Percentiles rank a stretch among this genome's conserved stretches.
phyloP scores from a whole-genome alignment of 257 asterid species.

The Voacanga thouarsii region DNA sequence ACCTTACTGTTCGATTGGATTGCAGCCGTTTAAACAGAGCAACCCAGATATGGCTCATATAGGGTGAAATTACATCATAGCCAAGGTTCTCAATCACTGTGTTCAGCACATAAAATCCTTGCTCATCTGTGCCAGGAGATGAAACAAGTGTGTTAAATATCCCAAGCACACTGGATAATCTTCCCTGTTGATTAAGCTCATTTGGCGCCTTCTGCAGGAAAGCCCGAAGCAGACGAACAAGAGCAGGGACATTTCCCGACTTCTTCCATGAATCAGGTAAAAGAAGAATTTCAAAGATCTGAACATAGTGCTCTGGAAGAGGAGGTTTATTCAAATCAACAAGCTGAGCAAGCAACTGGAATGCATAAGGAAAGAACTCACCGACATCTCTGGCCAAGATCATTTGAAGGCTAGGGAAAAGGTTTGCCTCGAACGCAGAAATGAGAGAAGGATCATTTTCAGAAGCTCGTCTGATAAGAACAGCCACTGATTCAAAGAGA shows the following conservation, averaged over 20 bases:
- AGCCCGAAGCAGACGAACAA: conserved; percentile 87
- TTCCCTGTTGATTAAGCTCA: conserved; percentile 78
- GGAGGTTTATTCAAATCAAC: conserved; percentile 74
- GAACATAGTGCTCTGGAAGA: conserved; percentile 64
- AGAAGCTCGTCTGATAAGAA: conserved; percentile 71
- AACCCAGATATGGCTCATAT: conserved; percentile 68
- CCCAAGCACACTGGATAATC: conserved; percentile 65
- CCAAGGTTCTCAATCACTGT: conserved; percentile 86
- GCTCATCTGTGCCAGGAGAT: conserved; percentile 71
- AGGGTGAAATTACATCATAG: conserved; percentile 61
- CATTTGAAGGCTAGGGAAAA: conserved; percentile 67
- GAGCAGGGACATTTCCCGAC: conserved; percentile 86
- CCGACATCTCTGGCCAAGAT: conserved; percentile 64
- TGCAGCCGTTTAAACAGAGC: conserved; percentile 69
- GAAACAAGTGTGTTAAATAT: conserved; percentile 63
- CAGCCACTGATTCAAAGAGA: conserved; percentile 83
- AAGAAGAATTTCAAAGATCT: conserved; percentile 72
- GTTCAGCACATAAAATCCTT: conserved; percentile 91
- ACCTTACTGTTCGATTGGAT: conserved; percentile 53
- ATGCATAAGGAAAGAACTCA: conserved; percentile 90
- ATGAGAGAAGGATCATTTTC: conserved; percentile 69
- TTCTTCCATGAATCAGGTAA: conserved; percentile 81
- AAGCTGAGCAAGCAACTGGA: conserved; percentile 91
- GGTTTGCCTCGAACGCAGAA: conserved; percentile 69
- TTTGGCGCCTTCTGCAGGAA: conserved; percentile 84